phyloP scores from a whole-genome alignment of 495 filamentous ascomycete species.

The Neurospora discreta region DNA sequence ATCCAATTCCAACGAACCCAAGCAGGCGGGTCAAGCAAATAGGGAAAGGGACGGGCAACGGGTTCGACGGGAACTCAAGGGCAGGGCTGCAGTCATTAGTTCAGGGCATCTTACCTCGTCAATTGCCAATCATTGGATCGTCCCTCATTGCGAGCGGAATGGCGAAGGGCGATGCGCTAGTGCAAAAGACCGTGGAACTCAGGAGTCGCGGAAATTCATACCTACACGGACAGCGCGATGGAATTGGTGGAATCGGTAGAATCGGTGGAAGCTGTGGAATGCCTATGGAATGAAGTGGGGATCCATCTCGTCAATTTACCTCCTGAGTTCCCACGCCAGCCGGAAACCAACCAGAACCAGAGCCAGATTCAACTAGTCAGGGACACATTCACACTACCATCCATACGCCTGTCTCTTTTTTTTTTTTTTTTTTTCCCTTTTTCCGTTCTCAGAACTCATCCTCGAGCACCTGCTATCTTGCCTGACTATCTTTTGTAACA shows the following conservation, averaged over 20 bases:
- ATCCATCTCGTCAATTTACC: not conserved
- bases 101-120: not conserved
- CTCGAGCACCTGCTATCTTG: not conserved
- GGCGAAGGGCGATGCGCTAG: not conserved
- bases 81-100: not conserved
- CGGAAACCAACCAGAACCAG: not conserved
- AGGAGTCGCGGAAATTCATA: not conserved
- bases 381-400: not conserved
- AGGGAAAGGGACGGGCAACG: not conserved
- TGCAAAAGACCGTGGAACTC: not conserved
- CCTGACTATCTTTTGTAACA: not conserved
- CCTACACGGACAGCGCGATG: not conserved
- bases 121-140: not conserved
- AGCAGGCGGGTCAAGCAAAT: not conserved
- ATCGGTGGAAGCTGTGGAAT: not conserved
- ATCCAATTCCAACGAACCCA: not conserved
- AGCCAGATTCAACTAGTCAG: not conserved
- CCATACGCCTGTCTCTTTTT: constrained; percentile 1
- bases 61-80: not conserved
- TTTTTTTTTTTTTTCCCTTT: not conserved
- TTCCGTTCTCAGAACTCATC: not conserved
- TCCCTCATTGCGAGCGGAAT: not conserved
- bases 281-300: not conserved
- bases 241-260: not conserved
- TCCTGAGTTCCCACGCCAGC: not conserved